A percentile compares a stretch with the other conserved stretches of the same genome.
Evolutionary conservation across 345 rosid species (phyloP).

Genomic region (Ceriops decandra): DNA sequence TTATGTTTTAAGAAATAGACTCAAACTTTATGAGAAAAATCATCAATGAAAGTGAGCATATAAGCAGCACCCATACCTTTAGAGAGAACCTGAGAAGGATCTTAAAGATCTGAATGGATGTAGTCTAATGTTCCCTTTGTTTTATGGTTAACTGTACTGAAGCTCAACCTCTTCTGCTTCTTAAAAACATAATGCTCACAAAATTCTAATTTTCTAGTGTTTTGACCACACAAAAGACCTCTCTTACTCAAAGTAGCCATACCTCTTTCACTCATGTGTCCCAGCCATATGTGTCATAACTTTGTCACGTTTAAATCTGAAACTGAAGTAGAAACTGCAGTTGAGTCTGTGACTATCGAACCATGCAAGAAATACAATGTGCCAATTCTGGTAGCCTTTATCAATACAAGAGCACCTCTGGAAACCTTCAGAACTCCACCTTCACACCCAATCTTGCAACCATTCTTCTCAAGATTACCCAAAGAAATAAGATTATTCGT

Average conservation of each 20-base stretch:
- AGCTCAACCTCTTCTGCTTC: neutral
- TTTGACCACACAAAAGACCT: neutral
- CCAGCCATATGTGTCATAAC: neutral
- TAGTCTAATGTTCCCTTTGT: neutral
- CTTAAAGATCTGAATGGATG: neutral
- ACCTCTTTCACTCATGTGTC: neutral
- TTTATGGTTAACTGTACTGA: fast-evolving
- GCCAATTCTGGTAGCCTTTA: no score
- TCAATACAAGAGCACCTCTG: no score
- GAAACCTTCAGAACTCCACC: no score
- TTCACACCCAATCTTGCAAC: no score
- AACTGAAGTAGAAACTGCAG: neutral
- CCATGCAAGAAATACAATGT: neutral
- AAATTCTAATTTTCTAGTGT: neutral
- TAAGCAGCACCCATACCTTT: neutral
- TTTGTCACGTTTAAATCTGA: neutral
- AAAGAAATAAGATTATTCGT: no score
- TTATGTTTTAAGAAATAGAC: neutral
- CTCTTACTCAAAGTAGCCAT: neutral
- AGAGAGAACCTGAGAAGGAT: neutral
- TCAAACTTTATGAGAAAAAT: neutral
- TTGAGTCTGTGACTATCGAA: neutral
- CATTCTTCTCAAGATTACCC: no score
- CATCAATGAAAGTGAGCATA: neutral
- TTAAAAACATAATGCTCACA: neutral